Evolutionary conservation across 106 monocot genomes (phyloP).

Genomic region (Allium cepa): DNA sequence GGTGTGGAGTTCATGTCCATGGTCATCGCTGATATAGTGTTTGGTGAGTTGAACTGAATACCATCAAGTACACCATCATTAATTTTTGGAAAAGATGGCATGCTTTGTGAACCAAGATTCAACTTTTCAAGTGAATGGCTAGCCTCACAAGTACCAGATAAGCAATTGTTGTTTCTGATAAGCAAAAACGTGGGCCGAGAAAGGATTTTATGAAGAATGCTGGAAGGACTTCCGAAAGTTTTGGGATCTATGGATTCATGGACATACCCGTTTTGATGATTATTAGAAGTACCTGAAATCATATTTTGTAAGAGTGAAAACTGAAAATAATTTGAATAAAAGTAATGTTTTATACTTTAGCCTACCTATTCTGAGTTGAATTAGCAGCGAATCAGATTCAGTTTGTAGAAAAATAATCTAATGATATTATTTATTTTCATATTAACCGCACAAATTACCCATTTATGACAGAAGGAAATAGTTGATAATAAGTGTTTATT

Average conservation of each 20-base stretch:
- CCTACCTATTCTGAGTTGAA: background rate
- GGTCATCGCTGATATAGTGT: slow-evolving; percentile 32
- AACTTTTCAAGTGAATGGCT: slow-evolving; percentile 48
- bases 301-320: background rate
- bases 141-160: slow-evolving; percentile 23
- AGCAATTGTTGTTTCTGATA: slow-evolving; percentile 24
- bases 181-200: slow-evolving; percentile 26
- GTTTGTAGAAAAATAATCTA: background rate
- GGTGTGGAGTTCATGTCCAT: slow-evolving; percentile 34
- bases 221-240: slow-evolving; percentile 19
- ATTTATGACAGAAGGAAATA: background rate
- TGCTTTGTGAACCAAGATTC: slow-evolving; percentile 47
- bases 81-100: slow-evolving; percentile 41
- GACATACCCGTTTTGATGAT: slow-evolving; percentile 34
- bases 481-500: too few species aligned
- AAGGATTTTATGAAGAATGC: slow-evolving; percentile 30
- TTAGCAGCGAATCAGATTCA: background rate
- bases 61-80: slow-evolving; percentile 31
- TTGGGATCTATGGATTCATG: slow-evolving; percentile 32
- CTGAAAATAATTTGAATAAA: background rate
- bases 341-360: background rate
- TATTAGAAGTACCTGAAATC: slow-evolving; percentile 18
- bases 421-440: background rate
- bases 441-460: background rate
- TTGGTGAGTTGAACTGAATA: slow-evolving; percentile 35